Evolutionary conservation across 441 rosid genomes (phyloP).

Genomic region (Breynia disticha): DNA sequence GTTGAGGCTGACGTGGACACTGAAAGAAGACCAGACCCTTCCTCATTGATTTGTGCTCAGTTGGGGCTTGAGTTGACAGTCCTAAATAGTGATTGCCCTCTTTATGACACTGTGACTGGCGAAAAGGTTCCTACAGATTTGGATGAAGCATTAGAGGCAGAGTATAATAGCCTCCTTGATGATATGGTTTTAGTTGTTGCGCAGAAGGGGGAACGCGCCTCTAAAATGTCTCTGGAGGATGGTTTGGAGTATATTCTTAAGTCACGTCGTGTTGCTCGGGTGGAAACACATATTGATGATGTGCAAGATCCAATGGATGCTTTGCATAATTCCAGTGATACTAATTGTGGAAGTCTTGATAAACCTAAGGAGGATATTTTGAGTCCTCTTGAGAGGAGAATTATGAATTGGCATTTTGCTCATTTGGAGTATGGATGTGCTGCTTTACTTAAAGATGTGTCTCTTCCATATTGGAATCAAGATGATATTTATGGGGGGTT

Average conservation of each 20-base stretch:
- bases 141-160: constrained; percentile 92
- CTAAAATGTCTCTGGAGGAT: constrained; percentile 94
- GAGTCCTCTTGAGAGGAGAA: constrained; percentile 97
- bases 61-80: constrained; percentile 92
- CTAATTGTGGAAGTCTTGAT: constrained; percentile 33
- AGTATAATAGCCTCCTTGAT: constrained; percentile 91
- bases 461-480: constrained; percentile 99
- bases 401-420: constrained; percentile 99
- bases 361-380: constrained; percentile 49
- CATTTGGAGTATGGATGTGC: constrained; percentile 99
- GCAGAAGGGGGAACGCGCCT: constrained; percentile 81
- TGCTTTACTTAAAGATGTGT: constrained; percentile 86
- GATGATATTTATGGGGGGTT: constrained; percentile 98
- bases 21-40: constrained; percentile 99
- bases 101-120: constrained; percentile 84
- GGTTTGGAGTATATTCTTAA: constrained; percentile 89
- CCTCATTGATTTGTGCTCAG: constrained; percentile 93
- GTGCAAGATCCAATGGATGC: constrained; percentile 59
- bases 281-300: constrained; percentile 38
- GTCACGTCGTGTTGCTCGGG: constrained; percentile 58
- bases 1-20: constrained; percentile 97
- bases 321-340: constrained; percentile 74
- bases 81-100: constrained; percentile 96
- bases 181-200: constrained; percentile 87
- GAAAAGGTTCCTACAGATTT: constrained; percentile 86